Base-by-base conservation (phyloP, 1,139 yeast species). In the Magnusiomyces ingens region DNA sequence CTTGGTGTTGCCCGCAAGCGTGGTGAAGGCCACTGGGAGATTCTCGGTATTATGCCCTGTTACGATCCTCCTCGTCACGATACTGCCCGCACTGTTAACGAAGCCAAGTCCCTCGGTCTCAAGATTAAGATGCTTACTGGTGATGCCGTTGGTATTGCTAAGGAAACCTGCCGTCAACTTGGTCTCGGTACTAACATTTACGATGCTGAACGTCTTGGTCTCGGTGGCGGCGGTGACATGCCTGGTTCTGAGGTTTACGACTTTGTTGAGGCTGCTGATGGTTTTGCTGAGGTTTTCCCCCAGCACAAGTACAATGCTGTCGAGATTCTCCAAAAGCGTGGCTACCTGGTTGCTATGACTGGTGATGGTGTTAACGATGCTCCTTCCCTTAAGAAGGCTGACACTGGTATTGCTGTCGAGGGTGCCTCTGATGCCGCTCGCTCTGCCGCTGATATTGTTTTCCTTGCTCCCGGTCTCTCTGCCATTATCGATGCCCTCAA, bases 321-420 rank as follows among this genome's bases (percentile, higher is more conserved):
- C 70, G 87, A 82, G 74, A 82, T 82, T 67, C 79, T 82, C 68
- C 88, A 83, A 75, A 78, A 80, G 65, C 81, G 88, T 74, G 88
- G 88, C 67, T 81, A 81, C 78, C 77, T 82, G 71, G 86, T 82
- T 69, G 88, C 88, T 71, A 82, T 82, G 88, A 82, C 88, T 73
- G 88, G 88, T 77, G 88, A 82, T 68, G 88, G 88, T 78, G 88
- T 82, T 65, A 82, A 82, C 74, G 88, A 82, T 71, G 88, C 88
- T 61, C 88, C 88, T 65, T 83, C 88, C 54, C 78, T 82, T 72
- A 83, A 82, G 80, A 82, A 82, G 78, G 86, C 88, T 65, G 88
- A 82, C 73, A 82, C 87, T 66, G 88, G 88, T 78, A 83, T 82
- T 74, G 88, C 88, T 64, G 88, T 82, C 68, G 88, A 82, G 74